phyloP scores from a whole-genome alignment of 106 monocot species.

The Dendrobium huoshanense region DNA sequence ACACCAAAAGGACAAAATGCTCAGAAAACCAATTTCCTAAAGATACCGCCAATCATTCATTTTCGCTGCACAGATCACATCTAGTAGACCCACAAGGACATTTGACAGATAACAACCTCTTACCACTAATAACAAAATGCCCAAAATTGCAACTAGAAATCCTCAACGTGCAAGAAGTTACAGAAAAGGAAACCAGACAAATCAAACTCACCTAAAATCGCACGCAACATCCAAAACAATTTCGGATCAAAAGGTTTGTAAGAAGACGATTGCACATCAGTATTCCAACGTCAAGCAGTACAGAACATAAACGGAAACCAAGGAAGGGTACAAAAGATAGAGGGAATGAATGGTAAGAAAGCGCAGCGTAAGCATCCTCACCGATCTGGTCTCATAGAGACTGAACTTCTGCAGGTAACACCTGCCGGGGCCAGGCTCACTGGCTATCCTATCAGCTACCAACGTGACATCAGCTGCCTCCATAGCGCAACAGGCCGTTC shows the following conservation, averaged over 20 bases:
- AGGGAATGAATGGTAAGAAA: background rate
- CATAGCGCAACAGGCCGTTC: constrained; percentile 20
- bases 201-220: background rate
- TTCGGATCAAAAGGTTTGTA: background rate
- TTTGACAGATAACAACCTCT: background rate
- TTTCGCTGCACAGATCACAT: background rate
- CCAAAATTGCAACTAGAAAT: background rate
- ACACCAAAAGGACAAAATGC: background rate
- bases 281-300: background rate
- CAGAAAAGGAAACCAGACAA: background rate
- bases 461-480: background rate
- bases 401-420: constrained; percentile 46
- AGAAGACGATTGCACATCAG: background rate
- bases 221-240: background rate
- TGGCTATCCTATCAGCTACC: constrained; percentile 3
- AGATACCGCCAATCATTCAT: background rate
- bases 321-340: background rate
- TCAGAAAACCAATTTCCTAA: background rate
- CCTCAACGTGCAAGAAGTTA: background rate
- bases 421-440: constrained; percentile 2
- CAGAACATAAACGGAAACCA: background rate
- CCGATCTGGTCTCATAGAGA: constrained; percentile 53
- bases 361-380: background rate
- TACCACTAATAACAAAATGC: background rate
- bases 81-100: background rate